Conservation (phyloP, 2,329 filamentous ascomycete genomes). For the Fusarium abutilonis region DNA sequence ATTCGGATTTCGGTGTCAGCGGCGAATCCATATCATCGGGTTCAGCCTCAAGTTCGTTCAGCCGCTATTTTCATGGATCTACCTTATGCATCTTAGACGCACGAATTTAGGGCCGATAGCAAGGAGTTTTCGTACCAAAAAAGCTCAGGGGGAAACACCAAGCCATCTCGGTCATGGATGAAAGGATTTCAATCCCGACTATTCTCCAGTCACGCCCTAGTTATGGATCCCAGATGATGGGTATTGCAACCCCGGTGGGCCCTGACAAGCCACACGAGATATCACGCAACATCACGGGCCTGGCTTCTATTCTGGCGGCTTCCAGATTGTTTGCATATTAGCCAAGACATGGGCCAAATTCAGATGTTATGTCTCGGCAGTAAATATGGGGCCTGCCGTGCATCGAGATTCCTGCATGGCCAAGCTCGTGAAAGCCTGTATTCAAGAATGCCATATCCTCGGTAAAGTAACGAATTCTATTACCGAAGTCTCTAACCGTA, state of each 20-base stretch:
- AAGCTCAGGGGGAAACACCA: neutral
- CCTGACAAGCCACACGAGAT: slow-evolving; percentile 20
- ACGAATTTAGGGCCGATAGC: slow-evolving; percentile 7
- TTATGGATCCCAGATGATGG: slow-evolving; percentile 15
- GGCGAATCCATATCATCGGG: slow-evolving; percentile 4
- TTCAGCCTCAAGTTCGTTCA: slow-evolving; percentile 30
- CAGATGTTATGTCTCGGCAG: slow-evolving; percentile 14
- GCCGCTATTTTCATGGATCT: slow-evolving; percentile 11
- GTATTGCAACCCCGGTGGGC: slow-evolving; percentile 27
- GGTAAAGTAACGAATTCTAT: slow-evolving; percentile 27
- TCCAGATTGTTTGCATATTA: slow-evolving; percentile 22
- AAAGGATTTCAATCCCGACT: slow-evolving; percentile 25
- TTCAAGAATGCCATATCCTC: slow-evolving; percentile 36
- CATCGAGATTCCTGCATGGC: slow-evolving; percentile 15
- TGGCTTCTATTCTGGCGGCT: slow-evolving; percentile 10
- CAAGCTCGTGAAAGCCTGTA: slow-evolving; percentile 31
- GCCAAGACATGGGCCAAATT: slow-evolving; percentile 27
- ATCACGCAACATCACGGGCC: slow-evolving; percentile 28
- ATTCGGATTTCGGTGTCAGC: slow-evolving; percentile 21
- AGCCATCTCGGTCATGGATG: slow-evolving; percentile 16
- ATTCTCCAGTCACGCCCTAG: slow-evolving; percentile 37
- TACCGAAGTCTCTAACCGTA: slow-evolving; percentile 10
- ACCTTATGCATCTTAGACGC: neutral
- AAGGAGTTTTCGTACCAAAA: neutral
- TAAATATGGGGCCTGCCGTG: slow-evolving; percentile 1